These are phyloP conservation scores for Fragilariopsis cylindrus DNA, from an alignment of 108 stramenopile genomes.

Conservation along the genomic window DNA sequence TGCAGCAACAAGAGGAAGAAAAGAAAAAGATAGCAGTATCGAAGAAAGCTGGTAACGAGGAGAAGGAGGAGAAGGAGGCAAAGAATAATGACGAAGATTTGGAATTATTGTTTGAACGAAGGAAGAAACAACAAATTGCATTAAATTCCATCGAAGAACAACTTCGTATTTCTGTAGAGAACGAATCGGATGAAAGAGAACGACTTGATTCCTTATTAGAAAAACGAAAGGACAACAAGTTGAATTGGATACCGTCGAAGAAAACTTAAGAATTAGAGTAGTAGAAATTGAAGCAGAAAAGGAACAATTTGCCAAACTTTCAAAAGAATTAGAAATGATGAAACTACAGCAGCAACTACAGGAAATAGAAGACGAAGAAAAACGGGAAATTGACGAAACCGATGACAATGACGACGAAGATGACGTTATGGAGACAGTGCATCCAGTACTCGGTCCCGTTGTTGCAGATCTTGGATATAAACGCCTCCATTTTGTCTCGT, in stretches of 20 bases:
- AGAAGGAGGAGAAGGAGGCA: conserved; percentile 9
- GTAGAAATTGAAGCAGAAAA: conserved; percentile 19
- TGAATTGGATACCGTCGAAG: conserved; percentile 4
- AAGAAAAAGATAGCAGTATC: background rate
- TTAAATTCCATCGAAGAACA: conserved; percentile 6
- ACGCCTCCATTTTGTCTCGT: conserved; percentile 57
- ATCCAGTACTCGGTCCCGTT: conserved; percentile 67
- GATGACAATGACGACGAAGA: background rate
- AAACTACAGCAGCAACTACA: background rate
- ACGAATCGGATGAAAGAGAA: conserved; percentile 8
- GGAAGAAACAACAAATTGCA: background rate
- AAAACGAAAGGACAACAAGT: conserved; percentile 12
- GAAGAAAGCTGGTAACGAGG: background rate
- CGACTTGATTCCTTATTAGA: background rate
- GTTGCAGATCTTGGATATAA: conserved; percentile 62
- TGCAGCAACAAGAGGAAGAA: background rate
- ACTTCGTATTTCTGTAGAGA: conserved; percentile 4
- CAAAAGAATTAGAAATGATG: background rate
- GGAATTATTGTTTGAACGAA: conserved; percentile 1
- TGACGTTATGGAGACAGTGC: conserved; percentile 2
- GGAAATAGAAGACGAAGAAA: background rate
- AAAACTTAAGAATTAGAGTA: background rate
- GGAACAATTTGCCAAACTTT: background rate
- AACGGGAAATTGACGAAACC: background rate
- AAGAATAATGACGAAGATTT: conserved; percentile 19